These are phyloP conservation scores for Mortierella claussenii DNA, from an alignment of 192 early-diverging fungal species.

Conservation along the genomic window DNA sequence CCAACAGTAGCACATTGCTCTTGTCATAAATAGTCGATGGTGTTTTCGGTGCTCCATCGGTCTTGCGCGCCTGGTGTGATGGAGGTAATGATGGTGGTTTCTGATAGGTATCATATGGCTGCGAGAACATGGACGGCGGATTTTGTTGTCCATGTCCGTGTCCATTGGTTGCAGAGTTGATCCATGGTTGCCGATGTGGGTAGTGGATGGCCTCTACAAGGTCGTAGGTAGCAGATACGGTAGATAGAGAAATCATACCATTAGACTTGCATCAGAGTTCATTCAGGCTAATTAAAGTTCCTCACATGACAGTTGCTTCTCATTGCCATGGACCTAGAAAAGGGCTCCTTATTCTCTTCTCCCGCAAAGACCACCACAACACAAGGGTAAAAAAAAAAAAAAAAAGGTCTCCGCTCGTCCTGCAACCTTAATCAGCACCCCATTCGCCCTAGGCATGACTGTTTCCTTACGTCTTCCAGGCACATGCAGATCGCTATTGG, in stretches of 20 bases:
- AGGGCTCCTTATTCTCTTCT: neutral
- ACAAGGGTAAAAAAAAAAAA: too few relatives aligned
- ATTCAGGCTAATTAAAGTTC: slow-evolving; percentile 18
- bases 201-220: slow-evolving; percentile 49
- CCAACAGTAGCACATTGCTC: slow-evolving; percentile 89
- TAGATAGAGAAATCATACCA: too few relatives aligned
- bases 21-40: slow-evolving; percentile 79
- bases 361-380: too few relatives aligned
- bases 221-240: too few relatives aligned
- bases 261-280: neutral
- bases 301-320: slow-evolving; percentile 43
- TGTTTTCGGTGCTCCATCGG: slow-evolving; percentile 8
- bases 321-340: neutral
- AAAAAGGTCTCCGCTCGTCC: neutral
- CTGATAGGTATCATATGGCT: slow-evolving; percentile 50
- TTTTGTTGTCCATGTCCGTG: slow-evolving; percentile 24
- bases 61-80: slow-evolving; percentile 15
- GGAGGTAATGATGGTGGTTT: slow-evolving; percentile 21
- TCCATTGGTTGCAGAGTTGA: slow-evolving; percentile 38
- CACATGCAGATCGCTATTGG: slow-evolving; percentile 11
- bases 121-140: slow-evolving; percentile 50
- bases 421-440: slow-evolving; percentile 2
- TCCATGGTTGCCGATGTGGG: slow-evolving; percentile 52
- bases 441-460: neutral
- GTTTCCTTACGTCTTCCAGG: slow-evolving; percentile 43